phyloP scores from a whole-genome alignment of 2,329 filamentous ascomycete genomes.

The Sarocladium kiliense region DNA sequence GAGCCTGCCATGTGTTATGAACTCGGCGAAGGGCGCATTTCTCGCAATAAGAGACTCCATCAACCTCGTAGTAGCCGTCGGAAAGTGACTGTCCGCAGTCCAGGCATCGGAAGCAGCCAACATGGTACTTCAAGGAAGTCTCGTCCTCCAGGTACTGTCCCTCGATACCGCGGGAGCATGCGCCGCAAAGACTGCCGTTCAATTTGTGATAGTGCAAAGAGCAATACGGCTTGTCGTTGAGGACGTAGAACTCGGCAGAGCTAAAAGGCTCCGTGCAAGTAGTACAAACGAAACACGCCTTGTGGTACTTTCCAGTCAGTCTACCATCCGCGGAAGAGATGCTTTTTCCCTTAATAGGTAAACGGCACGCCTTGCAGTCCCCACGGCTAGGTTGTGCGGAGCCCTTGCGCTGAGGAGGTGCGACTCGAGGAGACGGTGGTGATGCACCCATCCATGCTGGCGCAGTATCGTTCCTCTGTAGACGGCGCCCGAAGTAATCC shows the following conservation, averaged over 20 bases:
- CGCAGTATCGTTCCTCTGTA: conserved; percentile 11
- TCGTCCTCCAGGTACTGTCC: conserved; percentile 90
- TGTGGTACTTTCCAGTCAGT: conserved; percentile 90
- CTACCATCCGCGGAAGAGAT: conserved; percentile 91
- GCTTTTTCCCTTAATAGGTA: conserved; percentile 81
- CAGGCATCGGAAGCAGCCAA: conserved; percentile 77
- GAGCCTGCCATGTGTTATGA: conserved; percentile 22
- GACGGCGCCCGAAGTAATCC: conserved; percentile 7
- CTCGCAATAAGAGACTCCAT: conserved; percentile 77
- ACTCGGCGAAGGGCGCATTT: conserved; percentile 66
- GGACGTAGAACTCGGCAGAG: conserved; percentile 89
- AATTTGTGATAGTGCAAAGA: conserved; percentile 87
- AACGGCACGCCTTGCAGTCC: conserved; percentile 75
- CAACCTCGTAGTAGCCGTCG: conserved; percentile 89
- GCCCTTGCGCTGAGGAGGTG: conserved; percentile 24
- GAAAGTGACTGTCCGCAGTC: conserved; percentile 70
- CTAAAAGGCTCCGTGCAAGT: conserved; percentile 77
- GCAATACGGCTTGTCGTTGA: conserved; percentile 83
- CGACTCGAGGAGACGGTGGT: conserved; percentile 5
- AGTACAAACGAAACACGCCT: conserved; percentile 86
- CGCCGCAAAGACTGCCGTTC: conserved; percentile 79
- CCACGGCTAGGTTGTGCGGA: conserved; percentile 54
- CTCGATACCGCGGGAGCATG: conserved; percentile 82
- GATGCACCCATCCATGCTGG: conserved; percentile 8
- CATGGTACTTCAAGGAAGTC: conserved; percentile 72